Evolutionary conservation across 2,329 filamentous ascomycete genomes (phyloP).

Genomic region (Cladosporium cucumerinum): DNA sequence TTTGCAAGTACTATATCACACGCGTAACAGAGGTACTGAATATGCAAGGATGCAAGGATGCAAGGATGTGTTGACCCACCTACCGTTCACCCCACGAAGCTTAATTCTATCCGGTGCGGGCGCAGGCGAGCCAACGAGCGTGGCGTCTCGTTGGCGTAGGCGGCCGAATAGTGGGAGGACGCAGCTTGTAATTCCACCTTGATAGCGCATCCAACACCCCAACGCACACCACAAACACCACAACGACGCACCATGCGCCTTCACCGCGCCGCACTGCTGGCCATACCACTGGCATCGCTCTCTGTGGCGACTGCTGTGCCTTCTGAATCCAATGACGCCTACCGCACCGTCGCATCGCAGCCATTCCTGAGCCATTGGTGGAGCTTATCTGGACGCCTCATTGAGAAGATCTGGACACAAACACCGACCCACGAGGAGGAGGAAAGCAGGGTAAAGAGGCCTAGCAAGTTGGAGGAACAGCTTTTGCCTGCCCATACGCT

Average conservation of each 20-base stretch:
- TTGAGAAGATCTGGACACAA: slow-evolving; percentile 19
- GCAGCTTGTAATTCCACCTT: slow-evolving; percentile 11
- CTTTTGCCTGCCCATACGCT: slow-evolving; percentile 23
- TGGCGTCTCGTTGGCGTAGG: neutral
- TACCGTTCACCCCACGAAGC: neutral
- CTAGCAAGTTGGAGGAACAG: neutral
- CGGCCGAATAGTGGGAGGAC: neutral
- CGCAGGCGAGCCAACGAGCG: neutral
- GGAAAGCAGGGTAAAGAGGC: neutral
- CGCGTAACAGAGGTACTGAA: too few relatives aligned
- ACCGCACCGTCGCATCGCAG: slow-evolving; percentile 15
- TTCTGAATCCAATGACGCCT: slow-evolving; percentile 15
- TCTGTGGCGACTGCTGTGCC: slow-evolving; percentile 20
- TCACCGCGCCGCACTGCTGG: slow-evolving; percentile 17
- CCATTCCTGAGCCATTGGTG: slow-evolving; percentile 19
- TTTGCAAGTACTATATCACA: too few relatives aligned
- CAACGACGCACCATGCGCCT: slow-evolving; percentile 16
- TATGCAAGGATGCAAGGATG: neutral
- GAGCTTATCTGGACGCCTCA: slow-evolving; percentile 18
- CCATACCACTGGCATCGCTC: slow-evolving; percentile 17
- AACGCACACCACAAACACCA: slow-evolving; percentile 2
- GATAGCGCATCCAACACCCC: neutral
- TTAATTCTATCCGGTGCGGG: neutral
- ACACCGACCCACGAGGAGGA: neutral
- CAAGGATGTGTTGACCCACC: neutral